Evolutionary conservation across 352 stramenopile species (phyloP), one percentile per base, ranked within the genome.

Genomic region (Halophytophthora polymorphica): DNA sequence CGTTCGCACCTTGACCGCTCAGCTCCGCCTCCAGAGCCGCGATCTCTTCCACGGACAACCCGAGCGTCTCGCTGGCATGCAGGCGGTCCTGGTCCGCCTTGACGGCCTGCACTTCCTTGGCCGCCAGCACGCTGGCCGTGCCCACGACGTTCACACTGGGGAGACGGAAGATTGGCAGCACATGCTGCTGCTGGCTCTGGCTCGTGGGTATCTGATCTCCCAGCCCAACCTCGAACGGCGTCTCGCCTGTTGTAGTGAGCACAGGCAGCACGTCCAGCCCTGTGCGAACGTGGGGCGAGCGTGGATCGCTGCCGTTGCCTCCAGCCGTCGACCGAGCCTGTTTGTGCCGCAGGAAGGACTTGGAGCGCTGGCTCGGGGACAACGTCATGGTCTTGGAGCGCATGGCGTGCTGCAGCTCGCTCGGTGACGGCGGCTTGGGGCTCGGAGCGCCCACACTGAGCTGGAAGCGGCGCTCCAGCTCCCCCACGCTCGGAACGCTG

Each of bases 141-240:
- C 43, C 66, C 15, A 53, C 48, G 0, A 81, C 65, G 41, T 83
- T 83, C 17, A 93, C 79, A 1, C 53, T 71, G 6, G 82, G 82
- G 11, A 93, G 53, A 10, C 72, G 64, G 39, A 93, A 93, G 19
- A 93, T 76, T 4, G 82, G 82, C 5, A 93, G 52, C 3, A 90
- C 56, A 41, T 69, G 56, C 28, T 61, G 47, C 19, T 76, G 53
- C 33, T 70, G 52, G 1, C 37, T 49, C 21, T 53, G 41, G 12
- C 41, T 41, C 13, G 38, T 33, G 6, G 70, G 15, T 37, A 52
- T 21, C 45, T 67, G 58, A 25, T 41, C 6, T 13, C 58, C 66
- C 19, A 93, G 58, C 6, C 77, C 82, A 12, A 88, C 56, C 49
- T 93, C 82, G 38, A 90, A 90, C 5, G 82, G 73, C 0, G 82